Percentiles rank a stretch among this genome's conserved stretches.
phyloP scores from a whole-genome alignment of 805 yeast species.

The Groenewaldozyma tartarivorans region DNA sequence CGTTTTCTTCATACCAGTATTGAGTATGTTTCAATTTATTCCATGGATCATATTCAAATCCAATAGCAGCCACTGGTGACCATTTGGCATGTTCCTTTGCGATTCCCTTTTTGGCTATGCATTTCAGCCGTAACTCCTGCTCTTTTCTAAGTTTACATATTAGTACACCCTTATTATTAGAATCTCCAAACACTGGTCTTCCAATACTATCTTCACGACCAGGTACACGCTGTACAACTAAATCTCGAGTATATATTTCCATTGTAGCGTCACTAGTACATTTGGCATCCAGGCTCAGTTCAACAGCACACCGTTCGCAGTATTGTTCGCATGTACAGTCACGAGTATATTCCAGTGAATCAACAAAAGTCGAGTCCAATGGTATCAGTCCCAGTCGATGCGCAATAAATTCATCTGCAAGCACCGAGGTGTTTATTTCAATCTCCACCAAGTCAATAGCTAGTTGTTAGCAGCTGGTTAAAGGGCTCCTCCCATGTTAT shows the following conservation, averaged over 20 bases:
- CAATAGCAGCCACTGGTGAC: conserved; percentile 94
- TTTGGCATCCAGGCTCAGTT: conserved; percentile 73
- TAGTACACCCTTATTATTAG: conserved; percentile 72
- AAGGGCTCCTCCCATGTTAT: too few relatives aligned
- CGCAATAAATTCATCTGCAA: conserved; percentile 94
- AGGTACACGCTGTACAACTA: conserved; percentile 38
- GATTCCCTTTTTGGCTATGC: conserved; percentile 96
- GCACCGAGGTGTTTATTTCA: conserved; percentile 82
- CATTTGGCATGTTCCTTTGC: conserved; percentile 98
- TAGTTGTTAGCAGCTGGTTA: conserved; percentile 1
- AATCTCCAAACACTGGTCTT: conserved; percentile 74
- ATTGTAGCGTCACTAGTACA: conserved; percentile 83
- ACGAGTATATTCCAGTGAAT: conserved; percentile 64
- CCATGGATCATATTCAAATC: conserved; percentile 99
- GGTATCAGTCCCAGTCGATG: conserved; percentile 94
- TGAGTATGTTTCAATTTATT: conserved; percentile 93
- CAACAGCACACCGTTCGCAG: conserved; percentile 91
- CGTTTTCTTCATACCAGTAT: conserved; percentile 89
- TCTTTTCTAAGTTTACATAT: conserved; percentile 85
- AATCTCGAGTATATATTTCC: conserved; percentile 82
- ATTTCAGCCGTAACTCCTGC: conserved; percentile 79
- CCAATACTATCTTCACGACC: conserved; percentile 48
- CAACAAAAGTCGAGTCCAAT: conserved; percentile 73
- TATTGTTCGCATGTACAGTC: conserved; percentile 98
- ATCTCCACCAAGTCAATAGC: conserved; percentile 96